phyloP scores from a whole-genome alignment of 2,329 filamentous ascomycete genomes.

The Diaporthe amygdali region DNA sequence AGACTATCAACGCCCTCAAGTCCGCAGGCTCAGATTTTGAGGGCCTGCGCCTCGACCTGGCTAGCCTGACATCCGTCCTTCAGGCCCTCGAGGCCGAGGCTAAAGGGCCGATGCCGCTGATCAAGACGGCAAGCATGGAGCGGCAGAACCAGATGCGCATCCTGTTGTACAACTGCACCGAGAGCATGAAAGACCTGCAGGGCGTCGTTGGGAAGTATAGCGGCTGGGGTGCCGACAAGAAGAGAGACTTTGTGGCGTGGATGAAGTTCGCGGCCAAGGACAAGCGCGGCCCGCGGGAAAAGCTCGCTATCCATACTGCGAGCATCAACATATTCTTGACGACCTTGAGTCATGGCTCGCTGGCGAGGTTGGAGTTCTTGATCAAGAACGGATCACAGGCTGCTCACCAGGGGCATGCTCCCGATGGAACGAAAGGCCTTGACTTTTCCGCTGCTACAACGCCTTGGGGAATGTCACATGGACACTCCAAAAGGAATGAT shows the following conservation, averaged over 20 bases:
- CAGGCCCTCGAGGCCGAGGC: conserved; percentile 10
- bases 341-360: background rate
- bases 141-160: background rate
- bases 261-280: conserved; percentile 7
- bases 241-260: conserved; percentile 8
- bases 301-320: background rate
- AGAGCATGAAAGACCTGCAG: conserved; percentile 8
- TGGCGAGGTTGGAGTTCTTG: background rate
- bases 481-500: background rate
- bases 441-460: background rate
- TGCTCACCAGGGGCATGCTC: background rate
- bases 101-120: background rate
- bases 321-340: conserved; percentile 10
- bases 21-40: background rate
- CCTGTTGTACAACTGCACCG: background rate
- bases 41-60: conserved; percentile 5
- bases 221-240: background rate
- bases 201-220: background rate
- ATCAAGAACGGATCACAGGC: conserved; percentile 1
- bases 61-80: background rate
- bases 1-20: conserved; percentile 2
- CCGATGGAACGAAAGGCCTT: background rate
- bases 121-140: background rate
- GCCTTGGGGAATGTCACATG: background rate
- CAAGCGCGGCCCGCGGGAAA: conserved; percentile 3